Evolutionary conservation across 2,329 filamentous ascomycete species (phyloP), one percentile per base, ranked within the genome.

Genomic region (Verticillium zaregamsianum): DNA sequence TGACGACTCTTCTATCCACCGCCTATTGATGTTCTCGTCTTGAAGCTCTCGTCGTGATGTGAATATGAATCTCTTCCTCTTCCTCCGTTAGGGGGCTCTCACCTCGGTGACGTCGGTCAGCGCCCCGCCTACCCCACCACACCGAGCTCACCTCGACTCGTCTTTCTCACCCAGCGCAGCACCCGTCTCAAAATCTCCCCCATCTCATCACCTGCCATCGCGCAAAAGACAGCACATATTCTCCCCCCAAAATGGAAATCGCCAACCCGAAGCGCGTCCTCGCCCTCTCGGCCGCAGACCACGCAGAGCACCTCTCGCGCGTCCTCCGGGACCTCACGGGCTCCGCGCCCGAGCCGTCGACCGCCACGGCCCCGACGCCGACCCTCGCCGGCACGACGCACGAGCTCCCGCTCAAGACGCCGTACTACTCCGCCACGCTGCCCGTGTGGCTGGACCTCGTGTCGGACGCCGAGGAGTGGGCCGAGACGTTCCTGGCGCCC

Each of bases 381-480:
- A 76, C 79, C 3, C 75, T 88, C 35, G 86, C 87, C 1, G 87
- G 88, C 31, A 81, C 80, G 37, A 86, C 86, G 17, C 87, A 89
- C 68, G 71, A 74, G 54, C 79, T 87, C 35, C 63, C 74, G 9
- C 74, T 90, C 60, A 78, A 79, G 63, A 90, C 86, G 23, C 68
- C 77, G 15, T 90, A 90, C 76, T 90, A 90, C 76, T 79, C 74
- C 28, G 80, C 85, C 59, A 77, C 77, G 0, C 77, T 90, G 3
- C 86, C 87, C 54, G 78, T 90, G 66, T 90, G 88, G 88, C 78
- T 90, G n/a, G 88, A 90, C 68, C 78, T 88, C 55, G 78, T 88
- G 62, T 68, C 77, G 6, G 74, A 77, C 5, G 69, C 77, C 6
- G 74, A 77, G 4, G 80, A 84, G 39, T 90, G 87, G 87, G 77